Evolutionary conservation across 2,329 filamentous ascomycete species (phyloP).

Genomic region (Fusarium stilboides): DNA sequence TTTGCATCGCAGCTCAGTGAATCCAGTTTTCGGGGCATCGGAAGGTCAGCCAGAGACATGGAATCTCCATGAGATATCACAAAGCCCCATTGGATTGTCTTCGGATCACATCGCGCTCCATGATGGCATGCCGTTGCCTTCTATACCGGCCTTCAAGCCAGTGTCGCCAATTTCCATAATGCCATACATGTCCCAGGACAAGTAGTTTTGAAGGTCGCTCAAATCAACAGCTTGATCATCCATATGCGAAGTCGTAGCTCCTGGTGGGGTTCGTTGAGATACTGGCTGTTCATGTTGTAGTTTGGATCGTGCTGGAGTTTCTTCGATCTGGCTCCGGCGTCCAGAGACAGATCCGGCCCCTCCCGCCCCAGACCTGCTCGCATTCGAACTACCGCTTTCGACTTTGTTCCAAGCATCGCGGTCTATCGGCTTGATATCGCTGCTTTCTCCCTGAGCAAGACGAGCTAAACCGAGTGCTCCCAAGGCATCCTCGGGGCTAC

Average conservation of each 20-base stretch:
- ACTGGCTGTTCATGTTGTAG: constrained; percentile 58
- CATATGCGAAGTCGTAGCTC: constrained; percentile 48
- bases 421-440: constrained; percentile 40
- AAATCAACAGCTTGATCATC: constrained; percentile 56
- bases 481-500: constrained; percentile 42
- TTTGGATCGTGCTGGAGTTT: constrained; percentile 50
- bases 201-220: constrained; percentile 57
- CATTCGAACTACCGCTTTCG: constrained; percentile 35
- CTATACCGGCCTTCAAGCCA: constrained; percentile 55
- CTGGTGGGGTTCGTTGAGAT: constrained; percentile 43
- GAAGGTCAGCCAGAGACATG: not conserved
- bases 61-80: not conserved
- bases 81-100: not conserved
- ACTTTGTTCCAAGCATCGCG: constrained; percentile 28
- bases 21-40: not conserved
- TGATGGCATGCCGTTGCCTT: constrained; percentile 53
- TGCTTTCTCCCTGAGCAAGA: constrained; percentile 41
- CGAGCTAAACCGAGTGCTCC: constrained; percentile 45
- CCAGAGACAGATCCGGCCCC: constrained; percentile 32
- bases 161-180: constrained; percentile 60
- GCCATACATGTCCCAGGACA: constrained; percentile 60
- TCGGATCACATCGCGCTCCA: constrained; percentile 48
- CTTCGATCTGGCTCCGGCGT: constrained; percentile 35
- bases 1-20: constrained; percentile 11
- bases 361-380: constrained; percentile 17